phyloP scores from a whole-genome alignment of 768 basidiomycete genomes.

The Termitomyces sp. region DNA sequence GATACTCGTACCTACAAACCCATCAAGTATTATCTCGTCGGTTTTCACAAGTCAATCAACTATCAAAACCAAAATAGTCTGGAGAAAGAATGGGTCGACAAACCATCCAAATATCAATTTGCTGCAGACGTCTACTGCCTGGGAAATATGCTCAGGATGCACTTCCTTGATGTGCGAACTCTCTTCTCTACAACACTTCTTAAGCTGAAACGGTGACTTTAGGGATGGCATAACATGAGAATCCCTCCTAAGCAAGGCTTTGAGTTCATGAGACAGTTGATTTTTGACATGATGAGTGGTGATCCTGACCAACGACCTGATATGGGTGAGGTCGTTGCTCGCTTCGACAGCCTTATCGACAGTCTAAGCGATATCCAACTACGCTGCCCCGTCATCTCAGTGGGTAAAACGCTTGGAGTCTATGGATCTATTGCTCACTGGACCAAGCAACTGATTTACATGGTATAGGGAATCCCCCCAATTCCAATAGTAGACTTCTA shows the following conservation, averaged over 20 bases:
- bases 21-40: slow-evolving; percentile 8
- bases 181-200: background rate
- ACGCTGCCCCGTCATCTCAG: background rate
- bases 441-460: background rate
- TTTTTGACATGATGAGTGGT: background rate
- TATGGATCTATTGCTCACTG: background rate
- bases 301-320: slow-evolving; percentile 1
- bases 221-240: background rate
- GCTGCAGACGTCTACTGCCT: slow-evolving; percentile 2
- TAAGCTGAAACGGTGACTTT: background rate
- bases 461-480: background rate
- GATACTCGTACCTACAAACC: background rate
- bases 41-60: slow-evolving; percentile 3
- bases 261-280: slow-evolving; percentile 1
- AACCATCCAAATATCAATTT: background rate
- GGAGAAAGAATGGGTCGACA: background rate
- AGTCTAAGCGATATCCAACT: background rate
- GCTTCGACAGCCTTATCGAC: background rate
- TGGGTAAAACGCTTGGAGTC: background rate
- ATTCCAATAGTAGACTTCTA: background rate
- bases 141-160: background rate
- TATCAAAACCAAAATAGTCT: background rate
- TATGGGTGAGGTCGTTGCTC: slow-evolving; percentile 1
- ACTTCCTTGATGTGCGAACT: slow-evolving; percentile 1
- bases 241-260: slow-evolving; percentile 4